phyloP scores from a whole-genome alignment of 2,329 filamentous ascomycete species.

The Xylariaceae sp. region DNA sequence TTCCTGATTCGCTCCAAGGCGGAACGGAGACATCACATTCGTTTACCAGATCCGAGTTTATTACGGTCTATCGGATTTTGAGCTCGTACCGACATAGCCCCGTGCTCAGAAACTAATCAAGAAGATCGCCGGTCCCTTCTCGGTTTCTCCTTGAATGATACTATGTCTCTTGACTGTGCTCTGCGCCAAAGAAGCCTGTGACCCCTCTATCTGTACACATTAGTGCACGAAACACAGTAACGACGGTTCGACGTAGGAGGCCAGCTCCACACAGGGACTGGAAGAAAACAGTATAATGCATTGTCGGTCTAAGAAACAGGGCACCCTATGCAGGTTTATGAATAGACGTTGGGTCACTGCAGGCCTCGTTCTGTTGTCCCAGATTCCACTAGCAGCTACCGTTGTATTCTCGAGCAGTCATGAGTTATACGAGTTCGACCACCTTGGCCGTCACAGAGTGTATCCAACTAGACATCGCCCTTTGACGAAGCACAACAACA shows the following conservation, averaged over 20 bases:
- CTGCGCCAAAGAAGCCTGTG: not conserved
- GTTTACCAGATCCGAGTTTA: not conserved
- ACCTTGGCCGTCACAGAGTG: conserved; percentile 28
- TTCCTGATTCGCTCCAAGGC: not conserved
- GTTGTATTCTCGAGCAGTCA: conserved; percentile 37
- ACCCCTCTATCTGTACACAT: not conserved
- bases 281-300: conserved; percentile 21
- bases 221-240: not conserved
- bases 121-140: not conserved
- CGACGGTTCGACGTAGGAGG: conserved; percentile 1
- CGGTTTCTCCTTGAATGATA: conserved; percentile 14
- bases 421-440: conserved; percentile 35
- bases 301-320: not conserved
- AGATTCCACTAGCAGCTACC: conserved; percentile 19
- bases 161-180: conserved; percentile 1
- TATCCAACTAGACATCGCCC: conserved; percentile 27
- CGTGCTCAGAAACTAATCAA: not conserved
- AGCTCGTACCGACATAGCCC: not conserved
- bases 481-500: conserved; percentile 34
- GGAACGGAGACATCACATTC: not conserved
- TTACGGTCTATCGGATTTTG: not conserved
- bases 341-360: conserved; percentile 7
- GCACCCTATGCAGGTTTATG: conserved; percentile 1
- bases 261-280: not conserved
- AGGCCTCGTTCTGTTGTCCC: conserved; percentile 22